A percentile compares a stretch with the other conserved stretches of the same genome.
phyloP scores from a whole-genome alignment of 2,329 filamentous ascomycete species.

The Botrytis galanthina region DNA sequence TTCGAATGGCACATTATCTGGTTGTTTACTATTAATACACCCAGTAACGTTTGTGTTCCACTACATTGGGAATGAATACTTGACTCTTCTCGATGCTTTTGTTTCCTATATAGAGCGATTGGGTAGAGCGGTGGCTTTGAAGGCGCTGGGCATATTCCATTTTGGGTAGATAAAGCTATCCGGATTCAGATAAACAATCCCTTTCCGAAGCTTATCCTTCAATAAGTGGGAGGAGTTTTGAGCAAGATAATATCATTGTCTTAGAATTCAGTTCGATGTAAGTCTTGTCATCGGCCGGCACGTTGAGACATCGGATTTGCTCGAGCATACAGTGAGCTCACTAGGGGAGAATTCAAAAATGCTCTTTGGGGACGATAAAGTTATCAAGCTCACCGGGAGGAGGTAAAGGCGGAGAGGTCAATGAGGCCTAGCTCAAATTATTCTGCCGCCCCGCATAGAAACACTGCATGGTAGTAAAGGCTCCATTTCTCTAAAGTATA shows the following conservation, averaged over 20 bases:
- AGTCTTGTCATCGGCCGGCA: not conserved
- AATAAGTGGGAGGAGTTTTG: not conserved
- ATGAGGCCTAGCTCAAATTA: slow-evolving; percentile 5
- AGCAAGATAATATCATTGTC: not conserved
- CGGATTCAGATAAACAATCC: slow-evolving; percentile 12
- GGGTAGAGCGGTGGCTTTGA: not conserved
- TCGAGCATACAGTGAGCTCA: not conserved
- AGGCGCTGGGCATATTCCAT: not conserved
- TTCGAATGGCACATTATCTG: not conserved
- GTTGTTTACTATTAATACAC: not conserved
- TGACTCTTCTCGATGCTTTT: not conserved
- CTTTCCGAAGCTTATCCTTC: not conserved
- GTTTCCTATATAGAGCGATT: not conserved
- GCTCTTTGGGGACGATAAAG: not conserved
- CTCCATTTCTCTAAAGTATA: not conserved
- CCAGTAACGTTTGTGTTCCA: not conserved
- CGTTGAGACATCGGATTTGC: not conserved
- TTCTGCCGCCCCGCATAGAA: slow-evolving; percentile 5
- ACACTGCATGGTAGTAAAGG: not conserved
- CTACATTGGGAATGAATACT: not conserved
- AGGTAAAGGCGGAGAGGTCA: not conserved
- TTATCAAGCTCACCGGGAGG: slow-evolving; percentile 6
- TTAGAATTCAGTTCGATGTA: not conserved
- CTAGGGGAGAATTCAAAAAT: not conserved
- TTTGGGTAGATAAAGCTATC: not conserved